These are phyloP conservation scores for Grammothele lineata DNA, from an alignment of 768 basidiomycete species.

Conservation along the genomic window DNA sequence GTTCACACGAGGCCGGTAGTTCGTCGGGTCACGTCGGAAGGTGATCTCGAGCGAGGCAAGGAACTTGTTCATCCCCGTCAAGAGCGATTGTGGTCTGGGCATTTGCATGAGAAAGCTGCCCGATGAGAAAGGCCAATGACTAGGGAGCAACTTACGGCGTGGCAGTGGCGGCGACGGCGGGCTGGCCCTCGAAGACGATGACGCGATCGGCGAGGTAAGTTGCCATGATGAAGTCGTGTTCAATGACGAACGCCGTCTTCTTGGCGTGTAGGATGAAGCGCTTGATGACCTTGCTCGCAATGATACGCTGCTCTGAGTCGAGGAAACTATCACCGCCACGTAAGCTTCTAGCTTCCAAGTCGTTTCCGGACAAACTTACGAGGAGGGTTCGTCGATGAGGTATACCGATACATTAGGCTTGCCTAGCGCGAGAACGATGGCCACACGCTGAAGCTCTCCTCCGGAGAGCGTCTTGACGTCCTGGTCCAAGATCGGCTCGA, in stretches of 20 bases:
- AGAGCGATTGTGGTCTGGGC: slow-evolving; percentile 82
- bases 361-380: too few relatives aligned
- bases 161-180: slow-evolving; percentile 85
- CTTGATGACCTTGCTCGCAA: slow-evolving; percentile 97
- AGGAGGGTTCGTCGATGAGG: slow-evolving; percentile 92
- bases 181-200: slow-evolving; percentile 86
- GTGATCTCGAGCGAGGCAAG: slow-evolving; percentile 94
- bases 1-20: slow-evolving; percentile 87
- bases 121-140: neutral
- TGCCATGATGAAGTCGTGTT: slow-evolving; percentile 99
- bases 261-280: slow-evolving; percentile 95
- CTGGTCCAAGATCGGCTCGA: slow-evolving; percentile 95
- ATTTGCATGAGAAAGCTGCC: neutral
- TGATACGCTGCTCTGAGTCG: slow-evolving; percentile 99
- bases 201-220: slow-evolving; percentile 98
- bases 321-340: too few relatives aligned
- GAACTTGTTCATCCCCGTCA: slow-evolving; percentile 98
- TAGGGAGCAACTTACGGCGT: slow-evolving; percentile 79
- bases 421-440: slow-evolving; percentile 90
- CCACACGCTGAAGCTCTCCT: slow-evolving; percentile 97
- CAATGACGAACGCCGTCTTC: slow-evolving; percentile 98
- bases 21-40: slow-evolving; percentile 96
- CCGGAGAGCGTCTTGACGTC: slow-evolving; percentile 98
- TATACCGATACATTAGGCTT: slow-evolving; percentile 85
- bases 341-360: too few relatives aligned